Percentiles rank a stretch among this genome's conserved stretches.
phyloP scores from a whole-genome alignment of 805 yeast species.

The Cephaloascus fragrans region DNA sequence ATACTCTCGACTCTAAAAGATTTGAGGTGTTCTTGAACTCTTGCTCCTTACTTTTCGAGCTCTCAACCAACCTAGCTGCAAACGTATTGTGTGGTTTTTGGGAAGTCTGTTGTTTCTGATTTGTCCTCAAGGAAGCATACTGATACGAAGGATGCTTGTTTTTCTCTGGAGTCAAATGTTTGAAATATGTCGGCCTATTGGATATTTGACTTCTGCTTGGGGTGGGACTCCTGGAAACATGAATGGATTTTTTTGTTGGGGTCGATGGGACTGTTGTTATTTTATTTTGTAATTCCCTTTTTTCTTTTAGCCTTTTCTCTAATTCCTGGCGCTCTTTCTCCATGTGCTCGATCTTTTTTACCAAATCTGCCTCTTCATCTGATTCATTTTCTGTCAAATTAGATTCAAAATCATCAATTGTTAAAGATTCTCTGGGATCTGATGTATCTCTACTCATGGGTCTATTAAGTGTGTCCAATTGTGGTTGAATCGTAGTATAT shows the following conservation, averaged over 20 bases:
- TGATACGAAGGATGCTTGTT: background rate
- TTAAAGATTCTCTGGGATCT: background rate
- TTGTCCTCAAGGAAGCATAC: background rate
- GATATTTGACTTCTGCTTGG: background rate
- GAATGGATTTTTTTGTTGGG: background rate
- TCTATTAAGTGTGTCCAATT: too few species aligned
- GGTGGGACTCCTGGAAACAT: background rate
- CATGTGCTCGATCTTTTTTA: constrained; percentile 8
- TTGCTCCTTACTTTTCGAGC: background rate
- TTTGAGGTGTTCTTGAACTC: background rate
- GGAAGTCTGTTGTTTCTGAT: background rate
- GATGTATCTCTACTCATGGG: background rate
- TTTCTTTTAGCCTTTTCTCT: background rate
- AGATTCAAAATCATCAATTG: constrained; percentile 1
- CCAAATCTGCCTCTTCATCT: constrained; percentile 12
- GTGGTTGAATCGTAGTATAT: too few species aligned
- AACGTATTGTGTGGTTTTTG: background rate
- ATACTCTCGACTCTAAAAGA: background rate
- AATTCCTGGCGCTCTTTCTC: background rate
- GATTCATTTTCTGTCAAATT: constrained; percentile 8
- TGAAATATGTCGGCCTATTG: background rate
- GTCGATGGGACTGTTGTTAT: background rate
- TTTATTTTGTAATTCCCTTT: background rate
- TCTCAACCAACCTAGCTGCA: background rate
- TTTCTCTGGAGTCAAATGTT: background rate